These are phyloP conservation scores for Aspergillus spinulosporus DNA, from an alignment of 2,329 filamentous ascomycete genomes.

Conservation along the genomic window DNA sequence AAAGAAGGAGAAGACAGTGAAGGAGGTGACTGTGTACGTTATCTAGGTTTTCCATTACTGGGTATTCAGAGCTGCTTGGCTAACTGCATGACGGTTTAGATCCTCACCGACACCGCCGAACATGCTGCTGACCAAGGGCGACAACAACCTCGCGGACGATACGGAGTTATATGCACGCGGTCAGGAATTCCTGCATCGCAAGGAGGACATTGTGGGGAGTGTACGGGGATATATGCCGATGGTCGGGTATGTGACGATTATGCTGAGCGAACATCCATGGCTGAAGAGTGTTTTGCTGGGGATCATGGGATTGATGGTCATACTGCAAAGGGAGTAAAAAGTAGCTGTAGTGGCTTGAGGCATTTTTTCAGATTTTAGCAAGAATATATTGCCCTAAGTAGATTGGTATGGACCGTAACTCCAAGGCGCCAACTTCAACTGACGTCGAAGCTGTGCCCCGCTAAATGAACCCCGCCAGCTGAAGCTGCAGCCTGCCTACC, in stretches of 20 bases:
- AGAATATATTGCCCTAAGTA: background rate
- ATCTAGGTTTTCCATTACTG: background rate
- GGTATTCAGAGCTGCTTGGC: background rate
- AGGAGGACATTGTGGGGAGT: conserved; percentile 86
- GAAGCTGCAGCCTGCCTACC: background rate
- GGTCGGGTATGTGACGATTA: conserved; percentile 94
- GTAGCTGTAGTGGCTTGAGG: background rate
- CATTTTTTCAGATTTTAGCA: background rate
- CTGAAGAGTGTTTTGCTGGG: conserved; percentile 92
- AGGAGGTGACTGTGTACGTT: conserved; percentile 34
- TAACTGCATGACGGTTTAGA: conserved; percentile 17
- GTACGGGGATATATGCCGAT: conserved; percentile 91
- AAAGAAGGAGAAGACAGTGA: conserved; percentile 38
- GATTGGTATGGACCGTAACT: background rate
- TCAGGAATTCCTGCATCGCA: conserved; percentile 80
- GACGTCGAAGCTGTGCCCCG: background rate
- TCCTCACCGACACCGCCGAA: conserved; percentile 30
- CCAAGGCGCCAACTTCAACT: background rate
- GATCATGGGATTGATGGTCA: conserved; percentile 90
- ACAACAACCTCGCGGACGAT: conserved; percentile 93
- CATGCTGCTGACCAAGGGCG: conserved; percentile 88
- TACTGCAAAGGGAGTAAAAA: conserved; percentile 74
- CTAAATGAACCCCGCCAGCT: conserved; percentile 16
- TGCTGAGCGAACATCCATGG: conserved; percentile 95
- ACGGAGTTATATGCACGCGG: conserved; percentile 84